Evolutionary conservation across 257 asterid species (phyloP).

Genomic region (Eustoma russellianum): DNA sequence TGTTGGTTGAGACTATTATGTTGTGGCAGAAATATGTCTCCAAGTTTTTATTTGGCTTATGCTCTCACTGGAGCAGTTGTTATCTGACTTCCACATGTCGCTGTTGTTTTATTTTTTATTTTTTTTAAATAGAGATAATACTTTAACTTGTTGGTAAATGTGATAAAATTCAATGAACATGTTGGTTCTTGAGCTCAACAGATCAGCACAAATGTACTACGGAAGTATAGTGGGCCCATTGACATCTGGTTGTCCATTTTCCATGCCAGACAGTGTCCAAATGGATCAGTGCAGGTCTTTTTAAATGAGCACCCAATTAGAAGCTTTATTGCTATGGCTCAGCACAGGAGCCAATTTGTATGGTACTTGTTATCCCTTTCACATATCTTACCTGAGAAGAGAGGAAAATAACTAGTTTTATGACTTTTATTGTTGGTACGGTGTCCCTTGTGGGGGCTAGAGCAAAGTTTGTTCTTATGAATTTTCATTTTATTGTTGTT

Average conservation of each 20-base stretch:
- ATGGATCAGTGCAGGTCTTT: slow-evolving; percentile 39
- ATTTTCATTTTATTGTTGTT: background rate
- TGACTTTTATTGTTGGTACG: background rate
- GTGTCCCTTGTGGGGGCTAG: background rate
- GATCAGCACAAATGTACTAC: slow-evolving; percentile 64
- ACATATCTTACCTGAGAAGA: background rate
- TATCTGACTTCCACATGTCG: too few species aligned
- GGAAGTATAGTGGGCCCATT: slow-evolving; percentile 74
- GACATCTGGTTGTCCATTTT: slow-evolving; percentile 71
- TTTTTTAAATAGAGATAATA: too few species aligned
- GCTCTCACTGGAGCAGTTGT: too few species aligned
- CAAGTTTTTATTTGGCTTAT: too few species aligned
- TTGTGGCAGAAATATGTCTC: too few species aligned
- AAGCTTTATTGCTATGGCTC: slow-evolving; percentile 86
- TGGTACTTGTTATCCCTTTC: slow-evolving; percentile 28
- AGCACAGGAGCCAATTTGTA: slow-evolving; percentile 87
- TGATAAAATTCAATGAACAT: too few species aligned
- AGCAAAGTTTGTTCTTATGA: slow-evolving; percentile 2
- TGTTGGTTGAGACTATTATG: too few species aligned
- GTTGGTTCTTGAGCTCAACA: slow-evolving; percentile 12
- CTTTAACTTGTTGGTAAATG: too few species aligned
- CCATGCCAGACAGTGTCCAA: slow-evolving; percentile 18
- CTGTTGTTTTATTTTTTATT: too few species aligned
- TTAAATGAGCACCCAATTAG: slow-evolving; percentile 49
- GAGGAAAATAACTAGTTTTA: background rate